Conservation (phyloP, 768 basidiomycete species). For the Boletus subcaerulescens region DNA sequence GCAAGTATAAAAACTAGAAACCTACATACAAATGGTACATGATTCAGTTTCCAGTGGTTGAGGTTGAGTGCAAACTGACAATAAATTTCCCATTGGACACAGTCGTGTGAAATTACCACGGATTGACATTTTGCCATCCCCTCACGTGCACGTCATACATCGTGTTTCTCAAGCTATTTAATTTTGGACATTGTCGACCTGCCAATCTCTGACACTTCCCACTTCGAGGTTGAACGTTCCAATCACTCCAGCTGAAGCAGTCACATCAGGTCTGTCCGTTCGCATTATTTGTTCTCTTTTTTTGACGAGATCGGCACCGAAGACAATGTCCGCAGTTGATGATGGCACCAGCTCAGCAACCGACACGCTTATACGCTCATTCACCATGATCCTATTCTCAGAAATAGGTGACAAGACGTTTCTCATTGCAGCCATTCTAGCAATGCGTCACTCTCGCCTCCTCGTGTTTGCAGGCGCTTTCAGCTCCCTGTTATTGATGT, state of each 20-base stretch:
- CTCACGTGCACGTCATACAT: background rate
- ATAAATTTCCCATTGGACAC: too few species aligned
- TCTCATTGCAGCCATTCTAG: constrained; percentile 83
- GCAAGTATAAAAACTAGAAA: too few species aligned
- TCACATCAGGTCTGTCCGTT: constrained; percentile 1
- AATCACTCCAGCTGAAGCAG: background rate
- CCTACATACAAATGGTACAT: too few species aligned
- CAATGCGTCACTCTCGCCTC: constrained; percentile 87
- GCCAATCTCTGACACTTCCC: background rate
- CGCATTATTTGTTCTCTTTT: background rate
- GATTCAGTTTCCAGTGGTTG: too few species aligned
- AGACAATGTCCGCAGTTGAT: constrained; percentile 17
- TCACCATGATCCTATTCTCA: constrained; percentile 88
- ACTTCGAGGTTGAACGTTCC: background rate
- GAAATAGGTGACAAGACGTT: constrained; percentile 97
- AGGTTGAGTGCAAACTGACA: too few species aligned
- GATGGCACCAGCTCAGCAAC: constrained; percentile 8
- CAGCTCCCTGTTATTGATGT: constrained; percentile 87
- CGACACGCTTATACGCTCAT: constrained; percentile 70
- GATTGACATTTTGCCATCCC: too few species aligned
- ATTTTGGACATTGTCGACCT: background rate
- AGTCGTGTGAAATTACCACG: too few species aligned
- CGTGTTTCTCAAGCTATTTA: background rate
- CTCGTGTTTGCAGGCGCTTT: constrained; percentile 90
- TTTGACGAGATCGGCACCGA: constrained; percentile 4